phyloP scores from a whole-genome alignment of 2,329 filamentous ascomycete species.

The Orbilia brochopaga region DNA sequence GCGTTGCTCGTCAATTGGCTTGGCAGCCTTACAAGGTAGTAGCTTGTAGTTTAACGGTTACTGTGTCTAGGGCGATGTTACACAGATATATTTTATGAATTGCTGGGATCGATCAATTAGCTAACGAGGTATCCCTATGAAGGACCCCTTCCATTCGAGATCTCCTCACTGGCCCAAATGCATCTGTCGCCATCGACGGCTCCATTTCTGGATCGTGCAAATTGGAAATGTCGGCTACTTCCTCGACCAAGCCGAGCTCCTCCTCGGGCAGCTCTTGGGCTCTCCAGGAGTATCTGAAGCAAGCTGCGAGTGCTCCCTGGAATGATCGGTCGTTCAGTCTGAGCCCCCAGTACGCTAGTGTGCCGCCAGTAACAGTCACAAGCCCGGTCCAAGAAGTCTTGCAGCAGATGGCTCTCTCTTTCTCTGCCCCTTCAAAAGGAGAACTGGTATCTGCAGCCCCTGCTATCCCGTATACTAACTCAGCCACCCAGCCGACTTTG shows the following conservation, averaged over 20 bases:
- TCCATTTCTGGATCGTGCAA: background rate
- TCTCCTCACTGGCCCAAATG: background rate
- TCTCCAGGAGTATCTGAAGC: conserved; percentile 27
- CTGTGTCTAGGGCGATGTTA: no score
- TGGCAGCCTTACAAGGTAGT: no score
- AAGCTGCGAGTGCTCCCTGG: conserved; percentile 13
- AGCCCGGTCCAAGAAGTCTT: background rate
- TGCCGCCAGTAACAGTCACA: background rate
- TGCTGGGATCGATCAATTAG: no score
- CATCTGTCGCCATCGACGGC: background rate
- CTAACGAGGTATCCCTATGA: background rate
- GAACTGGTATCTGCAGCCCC: background rate
- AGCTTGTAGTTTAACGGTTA: no score
- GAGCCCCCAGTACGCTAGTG: background rate
- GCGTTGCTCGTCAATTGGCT: no score
- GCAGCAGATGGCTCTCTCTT: conserved; percentile 4
- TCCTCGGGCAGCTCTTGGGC: conserved; percentile 7
- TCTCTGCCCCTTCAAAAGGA: conserved; percentile 2
- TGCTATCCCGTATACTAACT: conserved; percentile 15
- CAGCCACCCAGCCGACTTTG: conserved; percentile 7
- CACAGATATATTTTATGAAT: no score
- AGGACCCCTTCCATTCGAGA: conserved; percentile 15
- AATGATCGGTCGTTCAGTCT: conserved; percentile 22
- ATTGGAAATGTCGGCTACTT: background rate
- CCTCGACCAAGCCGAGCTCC: background rate